Evolutionary conservation across 495 filamentous ascomycete genomes (phyloP), one percentile per base, ranked within the genome.

Genomic region (Aspergillus ellipticus): DNA sequence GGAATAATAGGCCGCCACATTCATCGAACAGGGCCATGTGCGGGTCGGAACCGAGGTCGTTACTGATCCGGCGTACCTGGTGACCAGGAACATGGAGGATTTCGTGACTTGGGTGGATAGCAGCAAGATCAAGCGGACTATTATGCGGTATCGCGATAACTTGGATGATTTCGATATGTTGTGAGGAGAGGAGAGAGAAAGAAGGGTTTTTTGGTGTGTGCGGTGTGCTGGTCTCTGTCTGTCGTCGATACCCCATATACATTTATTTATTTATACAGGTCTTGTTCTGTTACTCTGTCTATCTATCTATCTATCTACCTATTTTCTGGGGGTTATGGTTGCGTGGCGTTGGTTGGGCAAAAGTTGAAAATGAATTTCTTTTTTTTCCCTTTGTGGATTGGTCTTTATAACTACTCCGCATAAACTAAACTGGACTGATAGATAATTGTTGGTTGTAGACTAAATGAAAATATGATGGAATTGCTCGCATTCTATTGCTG

Each of bases 21-120:
- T 96, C 62, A 86, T 98, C 54, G 93, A 97, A 72, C 92, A 97
- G 61, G 94, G 94, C 2, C 95, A 98, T 73, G 90, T 98, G 1
- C 80, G 94, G 24, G 92, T 97, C 4, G 95, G 94, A 4, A 87
- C 89, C 0, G 92, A 98, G 60, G 88, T 94, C 20, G 82, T 97
- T 20, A 93, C 85, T 15, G 94, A 98, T 70, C 85, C 92, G 9
- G 72, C 73, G 8, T 74, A 67, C 48, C 63, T 79, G 56, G 73
- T 78, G 31, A 78, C 74, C 29, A 79, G 86, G 56, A 90, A 85
- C 62, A 88, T 96, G 85, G 94, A 97, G 75, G 94, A 98, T 71
- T 97, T 93, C 55, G 88, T 98, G 21, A 97, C 94, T 4, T 98
- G 94, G 94, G 89, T 93, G 26, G 90, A 95, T 61, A 88, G 87